Evolutionary conservation across 108 stramenopile genomes (phyloP).

Genomic region (Nitzschia palea): DNA sequence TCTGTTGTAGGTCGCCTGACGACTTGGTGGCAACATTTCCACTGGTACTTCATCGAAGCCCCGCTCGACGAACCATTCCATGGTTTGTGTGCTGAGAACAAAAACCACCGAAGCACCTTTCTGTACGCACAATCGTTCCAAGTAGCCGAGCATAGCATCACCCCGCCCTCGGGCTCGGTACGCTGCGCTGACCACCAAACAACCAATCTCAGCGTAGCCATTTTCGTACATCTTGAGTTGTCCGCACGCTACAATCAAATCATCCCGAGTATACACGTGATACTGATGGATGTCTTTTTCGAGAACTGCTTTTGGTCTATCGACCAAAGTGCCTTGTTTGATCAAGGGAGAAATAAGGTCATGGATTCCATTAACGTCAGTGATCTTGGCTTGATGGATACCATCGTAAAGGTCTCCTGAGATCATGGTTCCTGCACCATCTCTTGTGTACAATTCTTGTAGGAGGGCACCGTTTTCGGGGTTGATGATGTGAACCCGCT

Average conservation of each 20-base stretch:
- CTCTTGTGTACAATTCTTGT: slow-evolving; percentile 95
- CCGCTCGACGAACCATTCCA: slow-evolving; percentile 97
- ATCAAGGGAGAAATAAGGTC: slow-evolving; percentile 89
- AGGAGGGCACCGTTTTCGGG: slow-evolving; percentile 83
- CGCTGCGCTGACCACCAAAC: slow-evolving; percentile 84
- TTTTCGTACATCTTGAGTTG: slow-evolving; percentile 83
- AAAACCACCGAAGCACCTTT: slow-evolving; percentile 77
- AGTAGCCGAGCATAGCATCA: slow-evolving; percentile 94
- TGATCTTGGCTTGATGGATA: slow-evolving; percentile 81
- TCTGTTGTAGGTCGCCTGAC: slow-evolving; percentile 78
- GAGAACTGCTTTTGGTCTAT: slow-evolving; percentile 70
- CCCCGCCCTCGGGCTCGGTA: slow-evolving; percentile 90
- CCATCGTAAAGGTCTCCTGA: slow-evolving; percentile 95
- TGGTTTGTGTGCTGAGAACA: slow-evolving; percentile 92
- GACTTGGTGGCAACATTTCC: slow-evolving; percentile 67
- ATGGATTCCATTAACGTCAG: slow-evolving; percentile 84
- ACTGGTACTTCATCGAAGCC: slow-evolving; percentile 81
- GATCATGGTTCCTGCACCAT: slow-evolving; percentile 92
- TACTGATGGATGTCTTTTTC: slow-evolving; percentile 83
- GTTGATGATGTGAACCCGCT: slow-evolving; percentile 86
- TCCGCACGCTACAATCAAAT: slow-evolving; percentile 84
- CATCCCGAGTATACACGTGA: slow-evolving; percentile 91
- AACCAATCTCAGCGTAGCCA: slow-evolving; percentile 92
- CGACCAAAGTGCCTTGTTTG: slow-evolving; percentile 78
- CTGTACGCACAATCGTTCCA: slow-evolving; percentile 86